phyloP scores from a whole-genome alignment of 1,284 basidiomycete species.

The Heterobasidion parviporum region DNA sequence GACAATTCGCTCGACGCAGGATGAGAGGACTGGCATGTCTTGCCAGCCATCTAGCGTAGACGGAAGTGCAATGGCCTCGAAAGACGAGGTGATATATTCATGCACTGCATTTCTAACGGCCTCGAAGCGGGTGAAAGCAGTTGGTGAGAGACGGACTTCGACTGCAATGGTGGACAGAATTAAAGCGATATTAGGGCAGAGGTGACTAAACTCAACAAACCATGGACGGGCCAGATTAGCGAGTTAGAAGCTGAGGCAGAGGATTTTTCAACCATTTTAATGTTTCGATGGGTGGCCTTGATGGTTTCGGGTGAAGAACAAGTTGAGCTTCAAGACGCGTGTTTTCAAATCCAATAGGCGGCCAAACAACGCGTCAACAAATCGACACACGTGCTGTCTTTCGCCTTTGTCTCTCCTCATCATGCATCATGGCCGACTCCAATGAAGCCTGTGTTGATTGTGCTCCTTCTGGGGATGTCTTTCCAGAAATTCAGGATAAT shows the following conservation, averaged over 20 bases:
- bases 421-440: constrained; percentile 15
- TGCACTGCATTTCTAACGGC: constrained; percentile 59
- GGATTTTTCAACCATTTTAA: no score
- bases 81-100: constrained; percentile 49
- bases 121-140: constrained; percentile 64
- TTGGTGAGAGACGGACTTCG: constrained; percentile 69
- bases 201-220: constrained; percentile 2
- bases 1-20: constrained; percentile 73
- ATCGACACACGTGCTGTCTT: constrained; percentile 5
- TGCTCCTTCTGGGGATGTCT: neutral
- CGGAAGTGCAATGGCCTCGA: constrained; percentile 55
- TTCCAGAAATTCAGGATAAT: neutral
- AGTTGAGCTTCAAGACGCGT: constrained; percentile 1
- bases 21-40: constrained; percentile 56
- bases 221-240: constrained; percentile 11
- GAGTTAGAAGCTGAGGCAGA: no score
- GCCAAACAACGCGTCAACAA: constrained; percentile 15
- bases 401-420: neutral
- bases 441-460: constrained; percentile 16
- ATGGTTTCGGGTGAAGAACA: no score
- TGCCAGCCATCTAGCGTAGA: constrained; percentile 71
- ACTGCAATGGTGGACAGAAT: constrained; percentile 37
- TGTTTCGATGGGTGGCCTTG: no score
- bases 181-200: neutral
- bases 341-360: neutral